Conservation (phyloP, 306 rosid genomes). For the Carpinus fangiana region DNA sequence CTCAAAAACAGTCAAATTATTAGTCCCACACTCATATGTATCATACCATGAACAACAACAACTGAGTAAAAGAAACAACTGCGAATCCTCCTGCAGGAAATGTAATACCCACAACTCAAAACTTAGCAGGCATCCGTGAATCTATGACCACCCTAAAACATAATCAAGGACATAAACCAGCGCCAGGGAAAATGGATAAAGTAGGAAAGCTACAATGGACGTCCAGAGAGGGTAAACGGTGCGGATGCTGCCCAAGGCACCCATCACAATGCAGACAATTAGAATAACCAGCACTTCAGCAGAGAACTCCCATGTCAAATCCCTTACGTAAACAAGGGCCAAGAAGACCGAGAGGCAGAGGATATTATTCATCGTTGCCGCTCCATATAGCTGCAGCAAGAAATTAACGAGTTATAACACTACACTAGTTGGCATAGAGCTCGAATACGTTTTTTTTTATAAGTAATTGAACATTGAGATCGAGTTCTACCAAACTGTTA, state of each 20-base stretch:
- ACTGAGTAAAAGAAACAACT: too few relatives aligned
- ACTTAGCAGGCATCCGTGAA: not conserved
- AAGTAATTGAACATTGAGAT: too few relatives aligned
- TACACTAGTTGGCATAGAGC: not conserved
- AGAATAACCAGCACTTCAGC: constrained; percentile 85
- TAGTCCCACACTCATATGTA: too few relatives aligned
- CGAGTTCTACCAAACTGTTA: too few relatives aligned
- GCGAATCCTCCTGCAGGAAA: too few relatives aligned
- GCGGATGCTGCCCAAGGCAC: constrained; percentile 74
- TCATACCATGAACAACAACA: too few relatives aligned
- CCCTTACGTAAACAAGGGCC: constrained; percentile 78
- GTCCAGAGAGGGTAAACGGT: constrained; percentile 86
- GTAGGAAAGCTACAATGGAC: constrained; percentile 69
- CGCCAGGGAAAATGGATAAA: constrained; percentile 80
- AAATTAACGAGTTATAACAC: not conserved
- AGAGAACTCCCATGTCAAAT: constrained; percentile 89
- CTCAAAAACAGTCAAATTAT: too few relatives aligned
- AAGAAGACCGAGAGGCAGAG: constrained; percentile 92
- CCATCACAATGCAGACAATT: constrained; percentile 70
- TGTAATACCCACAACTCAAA: too few relatives aligned
- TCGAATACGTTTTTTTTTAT: too few relatives aligned
- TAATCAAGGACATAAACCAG: constrained; percentile 92
- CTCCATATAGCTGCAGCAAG: constrained; percentile 78
- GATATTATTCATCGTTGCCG: constrained; percentile 90
- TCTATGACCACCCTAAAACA: constrained; percentile 82